phyloP scores from a whole-genome alignment of 192 early-diverging fungal genomes.

The Coemansia sp. region DNA sequence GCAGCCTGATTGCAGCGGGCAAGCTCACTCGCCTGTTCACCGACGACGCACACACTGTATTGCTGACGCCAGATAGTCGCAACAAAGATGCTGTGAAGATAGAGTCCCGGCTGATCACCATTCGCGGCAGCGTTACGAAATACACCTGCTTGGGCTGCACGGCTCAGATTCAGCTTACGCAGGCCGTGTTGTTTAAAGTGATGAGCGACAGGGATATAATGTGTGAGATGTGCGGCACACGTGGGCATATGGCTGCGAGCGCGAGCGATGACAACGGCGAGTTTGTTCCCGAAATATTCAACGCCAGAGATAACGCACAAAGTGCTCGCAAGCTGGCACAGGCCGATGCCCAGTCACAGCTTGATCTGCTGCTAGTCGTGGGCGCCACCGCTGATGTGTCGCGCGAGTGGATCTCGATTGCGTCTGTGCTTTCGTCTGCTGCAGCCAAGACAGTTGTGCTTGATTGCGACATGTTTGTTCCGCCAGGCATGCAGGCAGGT shows the following conservation, averaged over 20 bases:
- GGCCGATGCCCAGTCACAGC: slow-evolving; percentile 1
- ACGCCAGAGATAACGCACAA: neutral
- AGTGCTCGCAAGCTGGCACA: slow-evolving; percentile 13
- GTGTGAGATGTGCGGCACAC: slow-evolving; percentile 25
- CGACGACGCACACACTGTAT: slow-evolving; percentile 14
- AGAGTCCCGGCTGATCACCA: slow-evolving; percentile 16
- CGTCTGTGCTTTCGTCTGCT: neutral
- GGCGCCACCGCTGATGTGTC: slow-evolving; percentile 4
- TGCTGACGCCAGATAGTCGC: slow-evolving; percentile 3
- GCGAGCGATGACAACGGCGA: neutral
- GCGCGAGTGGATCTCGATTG: slow-evolving; percentile 5
- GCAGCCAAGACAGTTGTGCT: slow-evolving; percentile 13
- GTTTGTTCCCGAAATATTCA: slow-evolving; percentile 25
- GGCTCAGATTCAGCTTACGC: slow-evolving; percentile 25
- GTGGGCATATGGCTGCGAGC: slow-evolving; percentile 5
- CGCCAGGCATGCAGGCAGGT: neutral
- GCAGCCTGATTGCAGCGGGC: neutral
- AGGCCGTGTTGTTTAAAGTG: slow-evolving; percentile 33
- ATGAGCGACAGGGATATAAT: slow-evolving; percentile 11
- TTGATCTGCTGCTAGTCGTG: slow-evolving; percentile 25
- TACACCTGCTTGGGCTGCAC: slow-evolving; percentile 31
- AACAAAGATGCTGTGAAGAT: slow-evolving; percentile 10
- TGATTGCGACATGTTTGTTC: neutral
- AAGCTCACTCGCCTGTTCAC: slow-evolving; percentile 26
- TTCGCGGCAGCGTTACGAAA: slow-evolving; percentile 17